Percentiles rank a stretch among this genome's conserved stretches.
phyloP scores from a whole-genome alignment of 495 filamentous ascomycete genomes.

The Alectoria sarmentosa region DNA sequence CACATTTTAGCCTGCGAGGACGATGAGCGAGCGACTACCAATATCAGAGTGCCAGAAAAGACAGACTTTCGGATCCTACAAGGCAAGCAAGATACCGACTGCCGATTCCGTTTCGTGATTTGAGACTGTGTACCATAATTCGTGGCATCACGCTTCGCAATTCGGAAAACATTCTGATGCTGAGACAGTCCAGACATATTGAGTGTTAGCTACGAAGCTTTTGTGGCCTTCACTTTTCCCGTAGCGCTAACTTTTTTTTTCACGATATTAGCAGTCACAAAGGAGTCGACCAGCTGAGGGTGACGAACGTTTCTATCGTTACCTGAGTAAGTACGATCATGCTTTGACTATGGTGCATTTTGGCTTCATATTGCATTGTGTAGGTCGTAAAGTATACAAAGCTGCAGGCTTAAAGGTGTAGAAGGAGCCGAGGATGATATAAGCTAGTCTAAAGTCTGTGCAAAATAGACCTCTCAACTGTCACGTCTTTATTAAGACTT shows the following conservation, averaged over 20 bases:
- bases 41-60: not conserved
- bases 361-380: no score
- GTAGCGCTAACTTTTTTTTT: not conserved
- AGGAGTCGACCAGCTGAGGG: not conserved
- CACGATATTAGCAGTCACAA: not conserved
- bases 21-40: constrained; percentile 7
- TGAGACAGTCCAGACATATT: constrained; percentile 11
- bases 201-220: not conserved
- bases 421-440: no score
- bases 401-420: no score
- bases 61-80: constrained; percentile 37
- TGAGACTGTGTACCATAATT: constrained; percentile 25
- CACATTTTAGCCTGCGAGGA: constrained; percentile 37
- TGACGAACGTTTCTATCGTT: not conserved
- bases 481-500: no score
- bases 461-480: no score
- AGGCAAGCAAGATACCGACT: constrained; percentile 35
- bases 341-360: no score
- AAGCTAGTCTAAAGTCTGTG: no score
- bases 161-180: constrained; percentile 10
- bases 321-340: not conserved
- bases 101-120: constrained; percentile 32
- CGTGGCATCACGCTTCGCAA: constrained; percentile 1
- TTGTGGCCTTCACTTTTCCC: no score
- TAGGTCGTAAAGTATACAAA: no score